Base-by-base conservation (phyloP, 805 yeast species). In the Ogataea haglerorum region DNA sequence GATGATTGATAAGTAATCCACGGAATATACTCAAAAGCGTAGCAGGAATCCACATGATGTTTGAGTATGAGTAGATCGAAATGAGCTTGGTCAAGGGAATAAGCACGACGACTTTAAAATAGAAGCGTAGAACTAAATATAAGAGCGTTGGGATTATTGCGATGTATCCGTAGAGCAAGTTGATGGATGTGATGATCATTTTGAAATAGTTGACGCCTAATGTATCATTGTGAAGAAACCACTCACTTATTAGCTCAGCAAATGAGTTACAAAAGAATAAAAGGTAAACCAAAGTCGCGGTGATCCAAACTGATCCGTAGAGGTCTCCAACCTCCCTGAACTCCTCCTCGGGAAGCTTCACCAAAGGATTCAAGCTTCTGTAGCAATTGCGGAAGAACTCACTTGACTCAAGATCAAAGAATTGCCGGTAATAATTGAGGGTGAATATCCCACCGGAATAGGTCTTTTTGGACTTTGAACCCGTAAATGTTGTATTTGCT, bases 221-320 rank as follows among this genome's bases (percentile, higher is more conserved):
- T 34, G 60, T 54, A 12, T 43, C 48, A 15, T 76, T 72, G 19
- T 75, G 51, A 67, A 76, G 71, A 24, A 55, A 46, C 53, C 53
- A 48, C 18, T 76, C 71, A n/a, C 78, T 67, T n/a, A 88, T 52
- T 16, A 84, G 56, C 34, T 81, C 79, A 2, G 85, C 75, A 15
- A 85, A 73, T 0, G 95, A 82, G 25, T 84, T 76, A 32, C 89
- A 74, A 43, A 88, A 80, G 63, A 89, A 89, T 58, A 86, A 69
- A 23, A 82, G 67, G 48, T 85, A 77, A 1, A 86, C 78, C 36
- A 87, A 76, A 0, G 95, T 83, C 0, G 89, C 88, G 10, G 91
- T 85, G 31, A 90, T 80, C 98, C 98, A 90, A 14, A 88, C 68
- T 6, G 95, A 84, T 0, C 96, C 96, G 60, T 88, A 91, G 38